Conservation (phyloP, 345 rosid genomes). For the Psidium guajava region DNA sequence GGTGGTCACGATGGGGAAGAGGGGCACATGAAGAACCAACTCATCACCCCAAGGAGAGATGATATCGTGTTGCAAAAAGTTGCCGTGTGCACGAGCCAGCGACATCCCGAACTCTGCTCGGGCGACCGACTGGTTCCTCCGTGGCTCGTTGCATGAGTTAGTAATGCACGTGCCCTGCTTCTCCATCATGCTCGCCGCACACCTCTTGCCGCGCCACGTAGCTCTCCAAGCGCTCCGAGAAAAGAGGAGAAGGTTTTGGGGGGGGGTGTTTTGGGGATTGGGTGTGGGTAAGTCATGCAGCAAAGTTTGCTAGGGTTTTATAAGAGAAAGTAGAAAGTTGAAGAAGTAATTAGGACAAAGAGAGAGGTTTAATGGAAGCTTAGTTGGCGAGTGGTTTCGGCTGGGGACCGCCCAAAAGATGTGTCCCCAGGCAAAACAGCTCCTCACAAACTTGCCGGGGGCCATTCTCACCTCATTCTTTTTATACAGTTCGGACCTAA, state of each 20-base stretch:
- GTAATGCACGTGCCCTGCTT: conserved; percentile 97
- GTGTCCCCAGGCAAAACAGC: background rate
- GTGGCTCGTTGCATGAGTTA: background rate
- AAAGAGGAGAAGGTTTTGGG: background rate
- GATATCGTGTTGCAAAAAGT: too few species aligned
- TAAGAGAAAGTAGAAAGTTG: background rate
- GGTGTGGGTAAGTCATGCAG: background rate
- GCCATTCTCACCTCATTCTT: background rate
- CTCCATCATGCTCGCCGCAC: conserved; percentile 87
- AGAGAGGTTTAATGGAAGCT: background rate
- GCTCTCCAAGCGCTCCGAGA: background rate
- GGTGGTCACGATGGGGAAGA: background rate
- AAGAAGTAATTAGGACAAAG: background rate
- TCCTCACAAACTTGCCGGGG: background rate
- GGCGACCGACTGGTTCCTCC: background rate
- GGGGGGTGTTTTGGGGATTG: too few species aligned
- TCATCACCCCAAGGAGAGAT: background rate
- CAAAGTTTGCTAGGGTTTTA: background rate
- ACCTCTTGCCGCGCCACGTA: background rate
- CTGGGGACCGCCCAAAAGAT: background rate
- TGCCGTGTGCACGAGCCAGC: too few species aligned
- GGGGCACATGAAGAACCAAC: background rate
- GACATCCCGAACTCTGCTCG: background rate
- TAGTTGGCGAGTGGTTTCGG: background rate
- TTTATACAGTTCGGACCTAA: background rate